These are phyloP conservation scores for Fonsecaea monophora DNA, from an alignment of 2,329 filamentous ascomycete genomes.

Conservation along the genomic window DNA sequence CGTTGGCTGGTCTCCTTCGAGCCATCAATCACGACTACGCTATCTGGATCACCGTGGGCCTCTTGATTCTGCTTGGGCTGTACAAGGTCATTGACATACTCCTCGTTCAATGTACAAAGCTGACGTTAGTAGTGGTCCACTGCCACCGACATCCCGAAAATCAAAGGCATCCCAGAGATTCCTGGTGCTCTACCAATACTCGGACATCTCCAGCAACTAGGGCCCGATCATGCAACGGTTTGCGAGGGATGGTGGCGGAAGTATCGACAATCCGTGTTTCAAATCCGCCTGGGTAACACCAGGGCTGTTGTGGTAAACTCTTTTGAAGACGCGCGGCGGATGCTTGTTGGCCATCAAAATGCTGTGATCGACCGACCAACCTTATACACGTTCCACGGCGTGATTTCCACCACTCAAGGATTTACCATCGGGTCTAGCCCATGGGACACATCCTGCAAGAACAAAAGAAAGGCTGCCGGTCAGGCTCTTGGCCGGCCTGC, in stretches of 20 bases:
- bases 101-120: background rate
- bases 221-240: constrained; percentile 60
- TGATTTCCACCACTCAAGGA: constrained; percentile 73
- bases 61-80: constrained; percentile 25
- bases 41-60: constrained; percentile 24
- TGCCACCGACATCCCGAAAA: constrained; percentile 60
- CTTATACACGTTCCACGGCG: constrained; percentile 76
- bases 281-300: constrained; percentile 52
- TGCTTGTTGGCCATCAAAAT: constrained; percentile 76
- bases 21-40: constrained; percentile 29
- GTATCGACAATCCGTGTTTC: constrained; percentile 65
- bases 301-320: constrained; percentile 76
- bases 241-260: constrained; percentile 62
- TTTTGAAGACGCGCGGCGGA: constrained; percentile 69
- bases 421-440: constrained; percentile 80
- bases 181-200: constrained; percentile 63
- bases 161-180: constrained; percentile 64
- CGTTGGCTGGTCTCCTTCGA: constrained; percentile 24
- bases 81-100: constrained; percentile 26
- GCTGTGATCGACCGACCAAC: constrained; percentile 75
- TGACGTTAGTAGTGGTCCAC: constrained; percentile 32
- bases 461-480: constrained; percentile 73
- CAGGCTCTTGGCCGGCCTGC: constrained; percentile 75
- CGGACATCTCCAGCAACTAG: constrained; percentile 64
- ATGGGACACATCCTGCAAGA: constrained; percentile 77